A percentile compares a stretch with the other conserved stretches of the same genome.
Conservation (phyloP, 1,284 basidiomycete species). For the Mrakiaceae sp. region DNA sequence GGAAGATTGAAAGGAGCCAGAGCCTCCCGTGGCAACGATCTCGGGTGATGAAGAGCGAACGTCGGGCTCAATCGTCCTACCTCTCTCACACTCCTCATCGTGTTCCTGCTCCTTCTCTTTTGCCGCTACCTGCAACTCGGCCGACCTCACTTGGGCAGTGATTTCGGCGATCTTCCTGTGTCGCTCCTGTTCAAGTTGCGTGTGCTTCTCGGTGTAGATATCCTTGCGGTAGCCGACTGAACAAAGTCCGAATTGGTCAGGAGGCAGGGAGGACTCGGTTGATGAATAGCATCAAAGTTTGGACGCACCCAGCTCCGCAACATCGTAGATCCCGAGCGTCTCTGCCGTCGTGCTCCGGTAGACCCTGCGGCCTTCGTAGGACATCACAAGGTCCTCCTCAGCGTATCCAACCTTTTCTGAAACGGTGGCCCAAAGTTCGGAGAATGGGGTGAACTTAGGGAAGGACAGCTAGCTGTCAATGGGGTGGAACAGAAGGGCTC, state of each 20-base stretch:
- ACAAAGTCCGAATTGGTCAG: background rate
- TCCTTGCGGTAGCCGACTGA: slow-evolving; percentile 10
- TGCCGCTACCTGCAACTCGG: background rate
- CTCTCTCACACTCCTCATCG: background rate
- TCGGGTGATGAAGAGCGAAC: background rate
- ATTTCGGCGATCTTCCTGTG: background rate
- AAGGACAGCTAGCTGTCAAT: background rate
- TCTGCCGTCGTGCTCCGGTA: slow-evolving; percentile 1
- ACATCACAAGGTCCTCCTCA: background rate
- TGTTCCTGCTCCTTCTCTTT: background rate
- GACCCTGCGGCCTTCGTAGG: background rate
- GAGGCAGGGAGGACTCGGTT: background rate
- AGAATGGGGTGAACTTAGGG: background rate
- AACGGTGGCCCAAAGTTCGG: background rate
- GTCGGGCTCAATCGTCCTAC: background rate
- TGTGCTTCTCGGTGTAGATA: background rate
- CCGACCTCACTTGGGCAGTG: background rate
- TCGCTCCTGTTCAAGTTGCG: background rate
- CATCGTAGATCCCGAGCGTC: background rate
- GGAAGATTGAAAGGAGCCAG: background rate
- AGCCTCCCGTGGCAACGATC: background rate
- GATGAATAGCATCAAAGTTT: background rate
- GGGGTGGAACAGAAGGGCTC: background rate
- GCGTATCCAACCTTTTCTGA: background rate
- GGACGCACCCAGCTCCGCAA: background rate